Base-by-base conservation (phyloP, 2,329 filamentous ascomycete genomes). In the Fusarium zealandicum region DNA sequence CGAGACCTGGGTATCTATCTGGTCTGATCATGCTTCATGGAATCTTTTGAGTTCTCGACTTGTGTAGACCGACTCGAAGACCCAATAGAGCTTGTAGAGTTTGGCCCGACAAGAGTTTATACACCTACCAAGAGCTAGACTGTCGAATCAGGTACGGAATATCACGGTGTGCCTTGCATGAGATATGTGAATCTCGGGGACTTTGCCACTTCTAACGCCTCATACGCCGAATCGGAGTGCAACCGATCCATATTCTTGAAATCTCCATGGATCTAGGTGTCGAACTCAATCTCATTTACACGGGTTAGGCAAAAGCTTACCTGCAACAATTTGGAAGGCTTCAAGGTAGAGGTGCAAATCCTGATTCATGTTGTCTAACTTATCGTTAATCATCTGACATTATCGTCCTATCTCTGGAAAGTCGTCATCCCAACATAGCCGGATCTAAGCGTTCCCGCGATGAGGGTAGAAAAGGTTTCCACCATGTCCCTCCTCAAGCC, bases 391-490 rank as follows among this genome's bases (percentile, higher is more conserved):
- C 22, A 25, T 25, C 25, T 18, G 36, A 38, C 42, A 18, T 44
- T 20, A 36, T 40, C 25, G 16, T 43, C 32, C 8, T 13, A 43
- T 61, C 46, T 31, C 38, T 54, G 20, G 16, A n/a, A 28, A 14
- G 22, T 47, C 27, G 20, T 39, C 28, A 43, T 20, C 17, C 36
- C 3, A 13, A 25, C n/a, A 37, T 35, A 16, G n/a, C 5, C 7
- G 12, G 22, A 22, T n/a, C 35, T 46, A 56, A 28, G 45, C 36
- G 28, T 25, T 48, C 18, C 39, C 59, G 16, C 35, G 46, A 37
- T 52, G 42, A 33, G 37, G 17, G 28, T 63, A 48, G 27, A 52
- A 16, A 46, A 63, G 32, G 22, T 22, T 63, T 12, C 55, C 54
- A 2, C 55, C 31, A 7, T 50, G 22, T 33, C 54, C 54, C 8